Conservation (phyloP, 1,284 basidiomycete species). For the Puccinia horiana region DNA sequence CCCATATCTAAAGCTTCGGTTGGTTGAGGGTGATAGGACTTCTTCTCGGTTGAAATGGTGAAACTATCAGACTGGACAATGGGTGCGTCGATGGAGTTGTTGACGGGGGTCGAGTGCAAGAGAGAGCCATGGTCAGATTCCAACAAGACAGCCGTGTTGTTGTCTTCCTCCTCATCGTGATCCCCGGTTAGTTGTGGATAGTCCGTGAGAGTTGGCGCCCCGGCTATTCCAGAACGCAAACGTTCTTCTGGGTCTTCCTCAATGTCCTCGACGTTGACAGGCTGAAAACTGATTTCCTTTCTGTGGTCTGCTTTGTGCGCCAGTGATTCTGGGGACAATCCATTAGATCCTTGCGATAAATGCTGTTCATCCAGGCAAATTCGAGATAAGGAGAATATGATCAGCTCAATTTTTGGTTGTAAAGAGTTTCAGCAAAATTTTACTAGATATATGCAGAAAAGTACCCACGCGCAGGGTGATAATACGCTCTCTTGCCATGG, state of each 20-base stretch:
- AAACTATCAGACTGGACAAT: neutral
- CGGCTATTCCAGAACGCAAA: too few relatives aligned
- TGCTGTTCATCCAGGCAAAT: neutral
- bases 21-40: neutral
- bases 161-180: neutral
- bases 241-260: too few relatives aligned
- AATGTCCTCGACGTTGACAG: neutral
- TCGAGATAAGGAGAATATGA: neutral
- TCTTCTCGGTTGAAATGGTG: neutral
- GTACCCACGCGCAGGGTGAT: neutral
- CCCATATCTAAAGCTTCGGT: neutral
- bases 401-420: neutral
- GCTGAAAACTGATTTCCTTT: neutral
- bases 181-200: neutral
- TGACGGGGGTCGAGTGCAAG: neutral
- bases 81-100: neutral
- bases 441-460: neutral
- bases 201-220: too few relatives aligned
- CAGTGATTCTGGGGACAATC: neutral
- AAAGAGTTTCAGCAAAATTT: neutral
- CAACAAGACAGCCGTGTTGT: neutral
- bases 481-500: constrained; percentile 14
- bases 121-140: neutral
- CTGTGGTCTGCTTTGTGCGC: neutral
- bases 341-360: neutral